A percentile compares a stretch with the other conserved stretches of the same genome.
These are phyloP conservation scores for Stachybotrys echinatus DNA, from an alignment of 2,329 filamentous ascomycete genomes.

Conservation along the genomic window DNA sequence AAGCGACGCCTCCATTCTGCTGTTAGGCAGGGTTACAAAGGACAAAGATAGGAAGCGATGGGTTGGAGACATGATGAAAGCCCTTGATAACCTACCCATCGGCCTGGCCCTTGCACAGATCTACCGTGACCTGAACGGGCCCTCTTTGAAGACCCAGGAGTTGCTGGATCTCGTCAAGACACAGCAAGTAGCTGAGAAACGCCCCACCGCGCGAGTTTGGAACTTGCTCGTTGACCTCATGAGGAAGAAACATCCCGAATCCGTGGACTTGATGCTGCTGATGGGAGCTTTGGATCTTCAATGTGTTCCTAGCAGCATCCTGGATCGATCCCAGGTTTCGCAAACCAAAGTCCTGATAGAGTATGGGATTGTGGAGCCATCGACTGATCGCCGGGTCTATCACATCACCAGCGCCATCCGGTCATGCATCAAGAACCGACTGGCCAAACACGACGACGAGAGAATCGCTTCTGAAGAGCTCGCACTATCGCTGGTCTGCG, in stretches of 20 bases:
- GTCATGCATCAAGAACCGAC: background rate
- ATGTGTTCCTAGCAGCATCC: background rate
- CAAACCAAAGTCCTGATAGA: background rate
- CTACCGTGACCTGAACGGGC: background rate
- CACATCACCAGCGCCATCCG: background rate
- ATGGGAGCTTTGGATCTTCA: background rate
- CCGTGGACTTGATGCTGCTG: background rate
- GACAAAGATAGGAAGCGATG: slow-evolving; percentile 1
- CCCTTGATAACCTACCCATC: background rate
- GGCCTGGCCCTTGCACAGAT: slow-evolving; percentile 2
- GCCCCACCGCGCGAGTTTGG: background rate
- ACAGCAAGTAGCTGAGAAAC: background rate
- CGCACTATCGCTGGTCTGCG: background rate
- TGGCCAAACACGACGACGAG: background rate
- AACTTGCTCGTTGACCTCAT: background rate
- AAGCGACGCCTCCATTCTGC: slow-evolving; percentile 3
- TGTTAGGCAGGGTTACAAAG: slow-evolving; percentile 1
- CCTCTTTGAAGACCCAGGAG: background rate
- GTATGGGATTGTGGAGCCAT: background rate
- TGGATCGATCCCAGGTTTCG: background rate
- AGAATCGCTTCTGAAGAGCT: background rate
- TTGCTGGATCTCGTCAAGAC: background rate
- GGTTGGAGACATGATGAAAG: background rate
- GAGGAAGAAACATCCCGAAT: background rate
- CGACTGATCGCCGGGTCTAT: background rate